Base-by-base conservation (phyloP, 352 stramenopile species). In the Achlya hypogyna region DNA sequence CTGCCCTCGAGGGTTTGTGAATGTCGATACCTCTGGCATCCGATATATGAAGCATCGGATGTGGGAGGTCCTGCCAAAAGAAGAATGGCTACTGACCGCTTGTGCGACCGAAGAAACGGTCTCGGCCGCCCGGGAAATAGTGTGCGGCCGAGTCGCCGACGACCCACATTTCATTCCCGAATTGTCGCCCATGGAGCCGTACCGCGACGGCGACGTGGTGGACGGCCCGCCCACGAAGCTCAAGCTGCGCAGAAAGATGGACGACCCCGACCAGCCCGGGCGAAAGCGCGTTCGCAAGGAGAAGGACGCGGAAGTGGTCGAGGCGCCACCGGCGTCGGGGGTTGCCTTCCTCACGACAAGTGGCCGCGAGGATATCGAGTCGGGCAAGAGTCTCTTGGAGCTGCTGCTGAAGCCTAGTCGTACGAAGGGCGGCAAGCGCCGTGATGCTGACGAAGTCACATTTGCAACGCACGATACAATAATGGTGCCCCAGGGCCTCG, bases 401-500 rank as follows among this genome's bases (percentile, higher is more conserved):
- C 43, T 67, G 51, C 40, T 67, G 18, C 60, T 32, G n/a, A 49
- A 49, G 23, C 28, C 60, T 5, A 67, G 47, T 28, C 60, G 60
- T 18, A 29, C 32, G 32, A 67, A 67, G 32, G 16, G 42, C 31
- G n/a, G 35, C 25, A 67, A 67, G 34, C 60, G 60, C 20, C 60
- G 60, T 10, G 60, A 67, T 18, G 60, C 43, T 10, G 60, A 67
- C 31, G 60, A 67, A 27, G 23, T n/a, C 14, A 58, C 18, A 14
- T 67, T 67, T 67, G 60, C 40, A 8, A 38, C 47, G 20, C 42
- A 67, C 28, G 60, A 67, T n/a, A 67, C 42, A 18, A 91, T 90
- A 62, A 74, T 95, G 20, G 81, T 95, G 12, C 86, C 86, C 0
- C 84, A 92, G 38, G 86, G 86, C 16, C 82, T 95, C 28, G 85